Base-by-base conservation (phyloP, 768 basidiomycete genomes). In the Tremella yokohamensis region DNA sequence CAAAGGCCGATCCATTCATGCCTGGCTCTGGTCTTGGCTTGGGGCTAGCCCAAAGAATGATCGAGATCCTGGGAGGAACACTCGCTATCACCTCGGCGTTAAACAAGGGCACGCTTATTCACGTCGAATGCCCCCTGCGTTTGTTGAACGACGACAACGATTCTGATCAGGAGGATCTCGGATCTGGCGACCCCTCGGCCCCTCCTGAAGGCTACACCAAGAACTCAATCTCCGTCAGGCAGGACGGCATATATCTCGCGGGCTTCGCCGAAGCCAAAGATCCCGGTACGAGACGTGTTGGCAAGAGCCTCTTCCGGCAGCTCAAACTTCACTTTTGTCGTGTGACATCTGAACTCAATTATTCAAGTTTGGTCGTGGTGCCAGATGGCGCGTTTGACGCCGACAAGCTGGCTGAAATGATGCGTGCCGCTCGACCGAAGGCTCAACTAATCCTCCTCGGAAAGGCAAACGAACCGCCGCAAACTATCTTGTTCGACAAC, bases 51-150 rank as follows among this genome's bases (percentile, higher is more conserved):
- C 67, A 72, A 24, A 54, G 74, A 2, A 72, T 72, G 66, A 66
- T 76, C 20, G 70, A 76, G 25, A 52, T 76, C 2, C 65, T 76
- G 11, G 74, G 72, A n/a, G 74, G 74, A 2, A 70, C 65, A 40
- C 38, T 76, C 4, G 66, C 68, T 4, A 71, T 76, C 37, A 57
- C 65, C 3, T 70, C 72, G 1, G 58, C 65, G 3, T 50, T 60
- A 1, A 60, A 63, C 22, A 63, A 68, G 49, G 74, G 74, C 15
- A 73, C 72, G 11, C 20, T 68, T 19, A 70, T 69, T 18, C 65
- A 70, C 18, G 53, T 76, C 40, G 74, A 76, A 52, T 40, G 72
- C 0, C 70, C 72, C 0, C 53, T 76, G 9, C 66, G 65, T 26
- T 60, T 70, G 2, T 54, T 68, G 6, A 69, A 66, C 50, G 44